Percentiles rank a stretch among this genome's conserved stretches.
phyloP scores from a whole-genome alignment of 2,329 filamentous ascomycete genomes.

The Botrytis porri region DNA sequence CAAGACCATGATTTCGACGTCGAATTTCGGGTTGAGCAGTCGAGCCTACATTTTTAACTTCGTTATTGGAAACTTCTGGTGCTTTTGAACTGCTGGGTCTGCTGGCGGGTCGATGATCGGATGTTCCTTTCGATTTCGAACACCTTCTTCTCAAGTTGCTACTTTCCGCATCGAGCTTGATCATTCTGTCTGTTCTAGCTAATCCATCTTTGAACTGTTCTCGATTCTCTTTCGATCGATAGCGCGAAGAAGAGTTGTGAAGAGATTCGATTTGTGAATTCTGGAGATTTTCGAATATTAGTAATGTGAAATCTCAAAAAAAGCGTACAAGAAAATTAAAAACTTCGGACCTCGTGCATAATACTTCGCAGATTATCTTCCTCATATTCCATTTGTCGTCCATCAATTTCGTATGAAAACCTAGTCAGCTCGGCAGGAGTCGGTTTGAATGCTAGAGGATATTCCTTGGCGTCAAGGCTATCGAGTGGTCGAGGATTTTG shows the following conservation, averaged over 20 bases:
- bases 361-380: slow-evolving; percentile 17
- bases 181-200: slow-evolving; percentile 1
- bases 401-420: slow-evolving; percentile 70
- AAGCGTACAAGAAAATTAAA: not conserved
- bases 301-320: not conserved
- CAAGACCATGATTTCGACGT: slow-evolving; percentile 28
- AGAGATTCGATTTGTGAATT: not conserved
- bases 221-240: not conserved
- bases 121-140: slow-evolving; percentile 1
- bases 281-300: slow-evolving; percentile 5
- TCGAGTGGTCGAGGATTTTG: slow-evolving; percentile 57
- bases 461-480: slow-evolving; percentile 81
- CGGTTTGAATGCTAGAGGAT: slow-evolving; percentile 78
- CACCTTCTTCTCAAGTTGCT: slow-evolving; percentile 4
- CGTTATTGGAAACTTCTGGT: not conserved
- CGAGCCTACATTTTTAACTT: slow-evolving; percentile 22
- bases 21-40: slow-evolving; percentile 19
- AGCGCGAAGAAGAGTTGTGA: not conserved
- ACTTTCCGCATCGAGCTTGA: not conserved
- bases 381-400: slow-evolving; percentile 39
- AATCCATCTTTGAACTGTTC: not conserved
- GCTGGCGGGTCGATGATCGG: not conserved
- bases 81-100: slow-evolving; percentile 4
- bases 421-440: slow-evolving; percentile 76
- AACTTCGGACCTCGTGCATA: slow-evolving; percentile 20